These are phyloP conservation scores for Aspergillus ellipticus DNA, from an alignment of 495 filamentous ascomycete species.

Conservation along the genomic window DNA sequence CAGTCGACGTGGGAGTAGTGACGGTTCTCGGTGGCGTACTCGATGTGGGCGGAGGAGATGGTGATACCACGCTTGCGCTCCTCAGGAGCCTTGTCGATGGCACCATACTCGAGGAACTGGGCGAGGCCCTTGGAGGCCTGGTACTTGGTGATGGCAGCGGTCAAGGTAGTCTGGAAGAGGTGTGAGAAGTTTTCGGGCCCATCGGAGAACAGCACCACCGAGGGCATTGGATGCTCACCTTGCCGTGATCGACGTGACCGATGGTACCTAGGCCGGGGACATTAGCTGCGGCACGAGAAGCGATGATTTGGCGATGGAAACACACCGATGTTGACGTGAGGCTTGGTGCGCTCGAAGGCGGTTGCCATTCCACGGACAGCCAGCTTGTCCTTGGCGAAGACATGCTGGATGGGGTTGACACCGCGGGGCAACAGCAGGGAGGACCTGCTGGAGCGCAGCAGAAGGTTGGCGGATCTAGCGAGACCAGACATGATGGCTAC, in stretches of 20 bases:
- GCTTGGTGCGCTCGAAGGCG: slow-evolving; percentile 86
- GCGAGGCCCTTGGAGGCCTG: slow-evolving; percentile 92
- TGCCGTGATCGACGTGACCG: slow-evolving; percentile 99
- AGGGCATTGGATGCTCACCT: slow-evolving; percentile 53
- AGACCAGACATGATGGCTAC: slow-evolving; percentile 59
- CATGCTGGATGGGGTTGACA: slow-evolving; percentile 67
- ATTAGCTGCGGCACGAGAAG: slow-evolving; percentile 7
- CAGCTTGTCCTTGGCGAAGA: slow-evolving; percentile 63
- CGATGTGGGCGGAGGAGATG: slow-evolving; percentile 96
- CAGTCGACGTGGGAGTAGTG: slow-evolving; percentile 99
- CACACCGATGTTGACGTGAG: slow-evolving; percentile 95
- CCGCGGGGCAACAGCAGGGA: slow-evolving; percentile 57
- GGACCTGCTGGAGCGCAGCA: slow-evolving; percentile 64
- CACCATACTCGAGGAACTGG: slow-evolving; percentile 89
- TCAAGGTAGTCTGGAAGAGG: slow-evolving; percentile 83
- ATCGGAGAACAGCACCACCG: slow-evolving; percentile 16
- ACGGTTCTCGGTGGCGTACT: slow-evolving; percentile 85
- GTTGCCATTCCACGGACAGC: slow-evolving; percentile 68
- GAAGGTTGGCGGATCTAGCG: slow-evolving; percentile 61
- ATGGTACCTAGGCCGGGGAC: slow-evolving; percentile 68
- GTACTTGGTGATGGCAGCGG: slow-evolving; percentile 96
- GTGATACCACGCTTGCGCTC: slow-evolving; percentile 99
- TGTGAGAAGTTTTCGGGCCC: slow-evolving; percentile 22
- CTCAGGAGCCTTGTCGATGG: slow-evolving; percentile 98
- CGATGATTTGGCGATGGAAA: not conserved